Evolutionary conservation across 257 asterid species (phyloP).

Genomic region (Solanum piurae): DNA sequence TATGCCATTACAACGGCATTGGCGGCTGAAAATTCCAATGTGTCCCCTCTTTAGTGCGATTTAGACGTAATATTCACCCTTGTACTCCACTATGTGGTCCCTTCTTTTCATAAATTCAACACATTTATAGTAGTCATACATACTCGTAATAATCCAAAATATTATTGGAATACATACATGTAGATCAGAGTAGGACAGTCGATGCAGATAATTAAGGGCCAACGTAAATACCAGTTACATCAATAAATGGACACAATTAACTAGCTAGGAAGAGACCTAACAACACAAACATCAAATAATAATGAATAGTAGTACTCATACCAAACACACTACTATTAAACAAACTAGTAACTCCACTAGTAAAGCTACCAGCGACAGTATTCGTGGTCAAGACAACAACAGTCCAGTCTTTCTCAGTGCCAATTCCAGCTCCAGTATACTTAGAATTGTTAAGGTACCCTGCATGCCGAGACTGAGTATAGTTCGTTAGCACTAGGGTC

Average conservation of each 20-base stretch:
- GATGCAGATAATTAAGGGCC: background rate
- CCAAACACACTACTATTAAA: background rate
- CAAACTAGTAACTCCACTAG: constrained; percentile 8
- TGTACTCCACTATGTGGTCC: background rate
- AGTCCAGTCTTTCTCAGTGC: constrained; percentile 68
- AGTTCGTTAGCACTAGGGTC: constrained; percentile 67
- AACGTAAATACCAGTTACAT: background rate
- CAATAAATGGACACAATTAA: background rate
- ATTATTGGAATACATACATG: background rate
- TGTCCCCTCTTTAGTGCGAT: background rate
- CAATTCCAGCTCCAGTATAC: constrained; percentile 61
- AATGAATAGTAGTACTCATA: background rate
- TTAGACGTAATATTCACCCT: background rate
- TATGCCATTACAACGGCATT: background rate
- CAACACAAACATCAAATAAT: background rate
- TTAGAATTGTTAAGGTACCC: constrained; percentile 38
- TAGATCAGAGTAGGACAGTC: background rate
- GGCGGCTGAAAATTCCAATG: background rate
- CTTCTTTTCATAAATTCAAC: background rate
- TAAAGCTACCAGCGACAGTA: constrained; percentile 52
- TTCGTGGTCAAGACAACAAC: constrained; percentile 53
- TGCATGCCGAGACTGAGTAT: constrained; percentile 44
- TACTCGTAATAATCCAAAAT: background rate
- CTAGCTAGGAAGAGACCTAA: constrained; percentile 1
- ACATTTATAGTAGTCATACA: background rate